Evolutionary conservation across 768 basidiomycete genomes (phyloP).

Genomic region (Russula dissimulans): DNA sequence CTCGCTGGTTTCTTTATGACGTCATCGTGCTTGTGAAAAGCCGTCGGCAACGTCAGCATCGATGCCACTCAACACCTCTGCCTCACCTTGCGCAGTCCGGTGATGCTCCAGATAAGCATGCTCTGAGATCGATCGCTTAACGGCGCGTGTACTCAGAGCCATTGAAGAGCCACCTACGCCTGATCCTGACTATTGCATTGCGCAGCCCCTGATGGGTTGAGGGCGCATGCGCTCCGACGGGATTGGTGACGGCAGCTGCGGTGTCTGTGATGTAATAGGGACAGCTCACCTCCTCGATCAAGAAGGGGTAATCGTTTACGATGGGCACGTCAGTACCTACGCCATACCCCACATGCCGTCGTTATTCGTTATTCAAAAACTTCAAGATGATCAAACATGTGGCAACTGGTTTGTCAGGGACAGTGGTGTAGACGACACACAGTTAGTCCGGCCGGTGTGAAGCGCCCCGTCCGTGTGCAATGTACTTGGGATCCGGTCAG

Average conservation of each 20-base stretch:
- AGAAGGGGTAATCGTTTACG: not conserved
- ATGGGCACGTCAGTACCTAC: not conserved
- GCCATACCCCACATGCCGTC: not conserved
- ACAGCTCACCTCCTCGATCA: too few species aligned
- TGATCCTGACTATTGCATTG: not conserved
- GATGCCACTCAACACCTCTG: not conserved
- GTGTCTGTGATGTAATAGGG: not conserved
- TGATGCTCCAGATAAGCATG: not conserved
- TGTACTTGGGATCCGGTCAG: too few species aligned
- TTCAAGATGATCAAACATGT: not conserved
- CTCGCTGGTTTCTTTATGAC: not conserved
- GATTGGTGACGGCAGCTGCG: not conserved
- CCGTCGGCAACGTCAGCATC: not conserved
- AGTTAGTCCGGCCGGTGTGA: not conserved
- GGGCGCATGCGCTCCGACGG: not conserved
- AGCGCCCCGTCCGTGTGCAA: not conserved
- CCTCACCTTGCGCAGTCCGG: not conserved
- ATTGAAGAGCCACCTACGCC: not conserved
- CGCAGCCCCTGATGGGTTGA: not conserved
- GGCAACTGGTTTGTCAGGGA: not conserved
- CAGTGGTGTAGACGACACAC: not conserved
- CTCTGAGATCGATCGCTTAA: not conserved
- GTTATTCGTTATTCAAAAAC: not conserved
- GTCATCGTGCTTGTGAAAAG: not conserved
- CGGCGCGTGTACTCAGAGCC: not conserved